Evolutionary conservation across 805 yeast genomes (phyloP).

Genomic region (Candida koratica): DNA sequence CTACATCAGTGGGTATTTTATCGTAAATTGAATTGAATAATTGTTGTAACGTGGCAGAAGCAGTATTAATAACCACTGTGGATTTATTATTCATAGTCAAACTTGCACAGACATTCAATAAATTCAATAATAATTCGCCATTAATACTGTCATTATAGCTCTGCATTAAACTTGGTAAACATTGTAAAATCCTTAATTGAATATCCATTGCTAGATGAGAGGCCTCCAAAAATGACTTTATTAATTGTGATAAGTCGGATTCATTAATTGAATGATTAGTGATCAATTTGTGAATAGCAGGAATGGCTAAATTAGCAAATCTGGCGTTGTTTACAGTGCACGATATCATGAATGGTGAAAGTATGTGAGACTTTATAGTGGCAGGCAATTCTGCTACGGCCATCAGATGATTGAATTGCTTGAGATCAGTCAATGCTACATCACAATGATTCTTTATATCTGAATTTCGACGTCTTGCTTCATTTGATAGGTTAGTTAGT

Average conservation of each 20-base stretch:
- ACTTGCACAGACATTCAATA: conserved; percentile 66
- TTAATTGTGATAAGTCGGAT: conserved; percentile 47
- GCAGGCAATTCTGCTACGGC: conserved; percentile 20
- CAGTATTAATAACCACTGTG: conserved; percentile 80
- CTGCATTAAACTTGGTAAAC: conserved; percentile 71
- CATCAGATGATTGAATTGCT: conserved; percentile 4
- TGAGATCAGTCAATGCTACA: conserved; percentile 17
- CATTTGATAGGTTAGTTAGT: conserved; percentile 56
- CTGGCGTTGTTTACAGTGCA: conserved; percentile 75
- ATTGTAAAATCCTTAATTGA: conserved; percentile 81
- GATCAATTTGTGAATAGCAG: conserved; percentile 62
- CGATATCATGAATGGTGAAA: conserved; percentile 64
- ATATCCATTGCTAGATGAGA: conserved; percentile 74
- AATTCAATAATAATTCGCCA: conserved; percentile 52
- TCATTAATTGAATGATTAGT: conserved; percentile 52
- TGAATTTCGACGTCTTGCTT: conserved; percentile 64
- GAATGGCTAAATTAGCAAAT: conserved; percentile 66
- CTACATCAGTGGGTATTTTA: conserved; percentile 27
- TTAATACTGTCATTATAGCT: conserved; percentile 53
- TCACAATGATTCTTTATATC: conserved; percentile 56
- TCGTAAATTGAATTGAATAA: conserved; percentile 76
- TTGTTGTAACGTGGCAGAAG: conserved; percentile 90
- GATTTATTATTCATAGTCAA: conserved; percentile 66
- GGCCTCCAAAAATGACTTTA: conserved; percentile 69
- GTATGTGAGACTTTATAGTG: conserved; percentile 13